Base-by-base conservation (phyloP, 2,329 filamentous ascomycete species). In the Penicillium sclerotigenum region DNA sequence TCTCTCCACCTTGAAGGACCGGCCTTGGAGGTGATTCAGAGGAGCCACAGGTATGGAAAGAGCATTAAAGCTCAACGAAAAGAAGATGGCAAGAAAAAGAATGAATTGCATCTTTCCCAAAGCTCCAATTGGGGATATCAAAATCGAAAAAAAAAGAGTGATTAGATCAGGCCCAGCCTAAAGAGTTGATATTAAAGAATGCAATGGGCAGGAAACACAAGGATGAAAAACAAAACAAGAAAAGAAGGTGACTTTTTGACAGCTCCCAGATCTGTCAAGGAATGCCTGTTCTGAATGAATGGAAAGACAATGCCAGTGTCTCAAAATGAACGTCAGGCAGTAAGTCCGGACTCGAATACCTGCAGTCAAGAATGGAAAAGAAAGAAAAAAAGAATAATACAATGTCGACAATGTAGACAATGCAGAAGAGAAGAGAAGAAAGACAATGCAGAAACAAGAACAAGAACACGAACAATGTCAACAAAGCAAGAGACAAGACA, bases 1-100 rank as follows among this genome's bases (percentile, higher is more conserved):
- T 34, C 86, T 79, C 48, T 83, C 79, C 33, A 89, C 80, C 68
- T 81, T 83, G 75, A 88, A 89, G 8, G 83, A 84, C 53, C 71
- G 68, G 61, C 70, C 67, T 61, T 70, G 65, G 16, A 57, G 62
- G 29, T 63, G 60, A 29, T 59, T 51, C 9, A 28, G 56, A 36
- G 56, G 37, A 29, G 58, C 56, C 26, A 70, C 67, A 10, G 76
- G 75, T 13, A 65, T 67, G 29, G 73, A 68, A 29, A 76, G 62
- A 49, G 62, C 70, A 18, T 68, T 58, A 26, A 66, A 67, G 42
- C 70, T 64, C 54, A 78, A 56, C 48, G 71, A 68, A 41, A 72
- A 53, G 13, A 66, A 58, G 5, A 70, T 43, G 29, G 68, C 37
- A 50, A 73, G 52, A 14, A 65, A 71, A 43, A 66, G 60, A 43